Base-by-base conservation (phyloP, 2,329 filamentous ascomycete species). In the Hysterium pulicare region DNA sequence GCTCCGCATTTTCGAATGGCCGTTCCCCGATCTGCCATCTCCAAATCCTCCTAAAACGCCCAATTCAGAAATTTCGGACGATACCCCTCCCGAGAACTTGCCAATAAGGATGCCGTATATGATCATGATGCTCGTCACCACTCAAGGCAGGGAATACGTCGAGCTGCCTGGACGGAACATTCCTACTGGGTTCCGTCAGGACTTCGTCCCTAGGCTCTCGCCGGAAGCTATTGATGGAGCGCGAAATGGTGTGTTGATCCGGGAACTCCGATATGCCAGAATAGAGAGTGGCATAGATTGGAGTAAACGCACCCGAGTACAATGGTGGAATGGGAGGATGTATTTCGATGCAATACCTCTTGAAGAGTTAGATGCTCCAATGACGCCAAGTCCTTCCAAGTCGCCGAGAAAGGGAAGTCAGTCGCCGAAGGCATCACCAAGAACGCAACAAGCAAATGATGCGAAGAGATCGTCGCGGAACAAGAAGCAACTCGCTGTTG, bases 1-100 rank as follows among this genome's bases (percentile, higher is more conserved):
- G 19, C 46, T 64, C 1, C 45, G 53, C 5, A 47, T 64, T 1
- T 58, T 53, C 19, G 57, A 64, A 43, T 64, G 61, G 60, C 47
- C 52, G 1, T 54, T 54, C 17, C 10, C 16, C 5, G 33, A 34
- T 2, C 37, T 52, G 33, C 58, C 59, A 1, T 41, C 41, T 1
- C 16, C 13, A 1, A 26, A 22, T 31, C 38, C 36, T 6, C 48
- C 46, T 3, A 28, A 31, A 5, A 22, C 28, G 4, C 28, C 33
- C 4, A 33, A 30, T 2, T 20, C 40, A 28, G 30, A 28, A 28
- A 46, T n/a, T 30, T 43, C 16, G 15, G 13, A 37, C 9, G 6
- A 22, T 16, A 19, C 5, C 8, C 10, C 31, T n/a, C 21, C 33
- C 4, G 47, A 54, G 24, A 31, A 33, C 0, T 33, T 50, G 3